Conservation (phyloP, 1,284 basidiomycete genomes). For the Ustilago esculenta region DNA sequence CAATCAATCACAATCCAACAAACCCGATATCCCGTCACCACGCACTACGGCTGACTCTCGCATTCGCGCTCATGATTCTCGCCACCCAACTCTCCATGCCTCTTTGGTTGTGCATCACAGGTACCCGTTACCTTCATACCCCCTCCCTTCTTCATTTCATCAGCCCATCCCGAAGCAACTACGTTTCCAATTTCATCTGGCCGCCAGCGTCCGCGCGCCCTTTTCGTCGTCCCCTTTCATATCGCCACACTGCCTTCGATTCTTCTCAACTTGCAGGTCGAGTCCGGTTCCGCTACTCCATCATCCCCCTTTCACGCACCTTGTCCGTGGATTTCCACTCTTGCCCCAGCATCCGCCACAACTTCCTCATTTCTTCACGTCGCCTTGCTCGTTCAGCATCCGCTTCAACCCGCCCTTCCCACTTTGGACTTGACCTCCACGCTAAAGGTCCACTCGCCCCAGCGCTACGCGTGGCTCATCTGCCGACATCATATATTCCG, state of each 20-base stretch:
- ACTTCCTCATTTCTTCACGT: no score
- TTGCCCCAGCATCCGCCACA: background rate
- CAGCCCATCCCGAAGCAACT: background rate
- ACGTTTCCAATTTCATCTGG: no score
- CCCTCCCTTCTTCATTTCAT: background rate
- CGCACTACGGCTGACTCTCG: no score
- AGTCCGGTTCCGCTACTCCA: constrained; percentile 32
- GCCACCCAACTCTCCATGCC: constrained; percentile 1
- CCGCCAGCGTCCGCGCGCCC: background rate
- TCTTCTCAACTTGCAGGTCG: constrained; percentile 15
- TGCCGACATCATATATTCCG: no score
- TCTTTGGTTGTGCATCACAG: no score
- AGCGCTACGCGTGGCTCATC: no score
- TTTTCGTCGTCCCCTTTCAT: background rate
- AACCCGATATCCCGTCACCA: no score
- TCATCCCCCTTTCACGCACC: background rate
- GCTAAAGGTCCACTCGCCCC: no score
- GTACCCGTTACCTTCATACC: constrained; percentile 6
- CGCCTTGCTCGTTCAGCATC: no score
- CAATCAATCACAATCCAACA: no score
- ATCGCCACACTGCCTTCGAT: background rate
- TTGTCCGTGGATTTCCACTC: background rate
- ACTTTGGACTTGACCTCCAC: no score
- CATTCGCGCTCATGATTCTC: constrained; percentile 10
- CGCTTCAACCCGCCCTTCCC: no score